phyloP scores from a whole-genome alignment of 768 basidiomycete genomes.

The Xerocomus brunneocitrinus region DNA sequence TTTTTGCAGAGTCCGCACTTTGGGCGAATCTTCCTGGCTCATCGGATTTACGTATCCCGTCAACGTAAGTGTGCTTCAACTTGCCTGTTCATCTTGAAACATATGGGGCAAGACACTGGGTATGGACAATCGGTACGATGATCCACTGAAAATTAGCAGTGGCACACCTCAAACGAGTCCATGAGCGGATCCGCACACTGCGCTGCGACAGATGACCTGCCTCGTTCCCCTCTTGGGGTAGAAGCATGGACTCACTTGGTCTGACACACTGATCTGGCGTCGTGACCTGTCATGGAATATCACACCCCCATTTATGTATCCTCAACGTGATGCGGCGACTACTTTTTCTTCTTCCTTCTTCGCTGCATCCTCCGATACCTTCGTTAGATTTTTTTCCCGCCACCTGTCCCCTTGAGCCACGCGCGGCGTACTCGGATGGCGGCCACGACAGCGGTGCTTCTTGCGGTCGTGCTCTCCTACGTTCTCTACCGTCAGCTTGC shows the following conservation, averaged over 20 bases:
- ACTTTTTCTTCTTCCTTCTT: conserved; percentile 18
- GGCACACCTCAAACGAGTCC: not conserved
- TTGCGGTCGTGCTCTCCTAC: conserved; percentile 15
- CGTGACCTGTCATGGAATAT: not conserved
- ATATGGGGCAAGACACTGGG: not conserved
- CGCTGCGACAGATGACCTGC: not conserved
- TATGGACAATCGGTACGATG: not conserved
- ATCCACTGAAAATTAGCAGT: not conserved
- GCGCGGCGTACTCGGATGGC: conserved; percentile 13
- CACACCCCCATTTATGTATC: not conserved
- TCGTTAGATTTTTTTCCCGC: not conserved
- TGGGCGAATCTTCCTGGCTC: not conserved
- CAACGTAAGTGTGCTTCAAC: not conserved
- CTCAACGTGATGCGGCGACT: not conserved
- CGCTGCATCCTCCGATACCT: conserved; percentile 14
- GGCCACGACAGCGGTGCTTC: conserved; percentile 13
- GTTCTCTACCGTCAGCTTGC: conserved; percentile 15
- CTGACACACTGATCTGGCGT: not conserved
- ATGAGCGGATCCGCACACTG: not conserved
- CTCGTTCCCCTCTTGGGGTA: not conserved
- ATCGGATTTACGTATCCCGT: not conserved
- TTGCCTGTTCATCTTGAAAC: not conserved
- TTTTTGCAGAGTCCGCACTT: not conserved
- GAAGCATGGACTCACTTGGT: too few relatives aligned
- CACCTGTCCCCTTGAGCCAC: not conserved